Conservation (phyloP, 2,329 filamentous ascomycete species). For the Aspergillus versicolor region DNA sequence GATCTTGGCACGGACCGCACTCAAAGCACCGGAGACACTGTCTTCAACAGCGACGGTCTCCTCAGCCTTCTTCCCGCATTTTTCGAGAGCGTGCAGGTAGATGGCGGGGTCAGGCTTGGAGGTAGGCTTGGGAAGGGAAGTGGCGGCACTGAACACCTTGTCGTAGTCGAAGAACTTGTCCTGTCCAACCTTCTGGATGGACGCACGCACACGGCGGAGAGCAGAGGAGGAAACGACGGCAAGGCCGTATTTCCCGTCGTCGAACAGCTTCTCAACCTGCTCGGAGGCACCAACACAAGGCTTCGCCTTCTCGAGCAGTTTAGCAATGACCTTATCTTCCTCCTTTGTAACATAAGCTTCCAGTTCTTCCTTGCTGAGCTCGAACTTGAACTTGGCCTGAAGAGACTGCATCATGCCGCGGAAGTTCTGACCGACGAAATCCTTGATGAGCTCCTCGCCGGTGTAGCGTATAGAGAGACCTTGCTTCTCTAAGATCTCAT, state of each 20-base stretch:
- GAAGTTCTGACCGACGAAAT: slow-evolving; percentile 95
- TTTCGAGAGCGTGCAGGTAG: slow-evolving; percentile 74
- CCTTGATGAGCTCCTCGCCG: slow-evolving; percentile 71
- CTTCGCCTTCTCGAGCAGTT: slow-evolving; percentile 66
- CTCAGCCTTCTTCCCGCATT: slow-evolving; percentile 67
- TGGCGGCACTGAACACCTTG: slow-evolving; percentile 78
- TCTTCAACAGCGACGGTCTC: slow-evolving; percentile 85
- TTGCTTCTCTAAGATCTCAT: slow-evolving; percentile 73
- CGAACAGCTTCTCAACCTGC: slow-evolving; percentile 64
- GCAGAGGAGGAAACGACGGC: slow-evolving; percentile 81
- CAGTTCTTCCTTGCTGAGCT: slow-evolving; percentile 65
- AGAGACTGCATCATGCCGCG: slow-evolving; percentile 82
- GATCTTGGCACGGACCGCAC: slow-evolving; percentile 74
- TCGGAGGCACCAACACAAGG: slow-evolving; percentile 69
- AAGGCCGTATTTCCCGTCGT: slow-evolving; percentile 65
- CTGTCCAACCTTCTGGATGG: slow-evolving; percentile 75
- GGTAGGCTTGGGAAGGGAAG: slow-evolving; percentile 73
- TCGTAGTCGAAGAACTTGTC: slow-evolving; percentile 76
- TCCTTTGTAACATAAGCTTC: slow-evolving; percentile 73
- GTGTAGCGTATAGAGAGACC: slow-evolving; percentile 70
- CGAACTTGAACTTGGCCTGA: slow-evolving; percentile 72
- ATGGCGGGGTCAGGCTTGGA: slow-evolving; percentile 89
- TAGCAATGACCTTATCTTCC: slow-evolving; percentile 79
- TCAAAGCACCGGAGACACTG: slow-evolving; percentile 79
- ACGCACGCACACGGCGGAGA: slow-evolving; percentile 72